phyloP scores from a whole-genome alignment of 768 basidiomycete species.

The Tephrocybe rancida region DNA sequence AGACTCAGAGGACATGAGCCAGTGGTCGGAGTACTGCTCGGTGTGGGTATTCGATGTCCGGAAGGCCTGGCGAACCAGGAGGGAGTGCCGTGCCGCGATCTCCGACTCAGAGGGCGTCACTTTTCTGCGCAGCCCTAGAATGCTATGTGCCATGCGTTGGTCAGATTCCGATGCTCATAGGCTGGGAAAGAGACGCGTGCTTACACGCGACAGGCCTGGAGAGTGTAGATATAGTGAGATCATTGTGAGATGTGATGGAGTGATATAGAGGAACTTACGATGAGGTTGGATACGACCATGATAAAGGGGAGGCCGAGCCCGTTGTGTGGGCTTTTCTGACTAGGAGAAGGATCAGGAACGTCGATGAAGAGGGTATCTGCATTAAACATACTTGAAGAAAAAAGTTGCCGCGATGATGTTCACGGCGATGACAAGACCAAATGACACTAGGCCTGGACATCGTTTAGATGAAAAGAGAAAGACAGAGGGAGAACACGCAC shows the following conservation, averaged over 20 bases:
- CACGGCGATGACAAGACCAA: slow-evolving; percentile 30
- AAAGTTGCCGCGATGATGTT: slow-evolving; percentile 29
- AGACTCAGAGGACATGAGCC: slow-evolving; percentile 11
- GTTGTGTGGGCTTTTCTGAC: slow-evolving; percentile 30
- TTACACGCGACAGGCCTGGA: slow-evolving; percentile 39
- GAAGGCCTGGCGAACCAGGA: slow-evolving; percentile 27
- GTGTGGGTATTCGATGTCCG: slow-evolving; percentile 1
- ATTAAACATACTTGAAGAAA: slow-evolving; percentile 34
- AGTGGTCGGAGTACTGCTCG: slow-evolving; percentile 9
- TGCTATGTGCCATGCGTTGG: slow-evolving; percentile 25
- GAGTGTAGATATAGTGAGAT: background rate
- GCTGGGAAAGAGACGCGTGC: slow-evolving; percentile 5
- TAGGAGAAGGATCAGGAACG: slow-evolving; percentile 11
- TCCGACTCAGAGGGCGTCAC: slow-evolving; percentile 34
- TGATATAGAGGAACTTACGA: slow-evolving; percentile 26
- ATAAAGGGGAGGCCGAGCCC: slow-evolving; percentile 39
- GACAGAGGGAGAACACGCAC: slow-evolving; percentile 15
- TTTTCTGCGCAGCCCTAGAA: slow-evolving; percentile 41
- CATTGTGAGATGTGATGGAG: background rate
- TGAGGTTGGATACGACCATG: slow-evolving; percentile 36
- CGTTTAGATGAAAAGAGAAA: background rate
- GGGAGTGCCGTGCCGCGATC: slow-evolving; percentile 30
- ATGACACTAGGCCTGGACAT: slow-evolving; percentile 33
- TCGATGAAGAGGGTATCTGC: background rate
- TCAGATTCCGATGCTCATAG: background rate